Percentiles rank a stretch among this genome's conserved stretches.
These are phyloP conservation scores for Casuarina glauca DNA, from an alignment of 306 rosid genomes.

Conservation along the genomic window DNA sequence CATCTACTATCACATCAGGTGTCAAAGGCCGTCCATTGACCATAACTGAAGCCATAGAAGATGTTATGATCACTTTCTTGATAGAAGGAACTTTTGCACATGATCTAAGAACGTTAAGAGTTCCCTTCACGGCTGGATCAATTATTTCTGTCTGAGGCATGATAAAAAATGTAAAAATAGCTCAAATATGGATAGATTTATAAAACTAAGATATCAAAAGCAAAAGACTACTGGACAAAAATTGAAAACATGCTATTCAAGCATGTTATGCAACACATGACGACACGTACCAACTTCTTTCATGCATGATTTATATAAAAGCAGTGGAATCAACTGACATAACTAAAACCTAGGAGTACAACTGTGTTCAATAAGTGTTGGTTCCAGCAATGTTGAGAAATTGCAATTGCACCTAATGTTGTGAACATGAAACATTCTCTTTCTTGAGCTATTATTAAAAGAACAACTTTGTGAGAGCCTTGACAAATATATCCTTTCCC, in stretches of 20 bases:
- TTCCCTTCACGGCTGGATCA: conserved; percentile 33
- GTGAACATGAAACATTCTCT: no score
- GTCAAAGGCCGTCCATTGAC: conserved; percentile 8
- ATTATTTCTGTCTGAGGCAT: conserved; percentile 13
- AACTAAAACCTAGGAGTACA: not conserved
- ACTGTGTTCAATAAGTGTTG: no score
- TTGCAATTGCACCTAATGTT: no score
- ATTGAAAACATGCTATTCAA: not conserved
- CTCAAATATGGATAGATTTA: not conserved
- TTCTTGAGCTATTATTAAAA: no score
- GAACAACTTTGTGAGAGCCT: no score
- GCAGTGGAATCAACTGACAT: no score
- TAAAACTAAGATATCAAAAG: not conserved
- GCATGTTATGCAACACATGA: not conserved
- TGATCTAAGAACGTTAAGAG: conserved; percentile 28
- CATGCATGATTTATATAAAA: no score
- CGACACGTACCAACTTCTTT: no score
- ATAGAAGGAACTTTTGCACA: conserved; percentile 23
- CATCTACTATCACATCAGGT: conserved; percentile 27
- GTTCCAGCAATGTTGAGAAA: no score
- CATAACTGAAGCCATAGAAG: conserved; percentile 22
- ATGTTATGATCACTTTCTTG: conserved; percentile 28
- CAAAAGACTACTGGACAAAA: not conserved
- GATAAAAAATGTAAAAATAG: not conserved
- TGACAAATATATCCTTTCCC: no score